phyloP scores from a whole-genome alignment of 2,329 filamentous ascomycete species.

The Trichoderma brevicompactum region DNA sequence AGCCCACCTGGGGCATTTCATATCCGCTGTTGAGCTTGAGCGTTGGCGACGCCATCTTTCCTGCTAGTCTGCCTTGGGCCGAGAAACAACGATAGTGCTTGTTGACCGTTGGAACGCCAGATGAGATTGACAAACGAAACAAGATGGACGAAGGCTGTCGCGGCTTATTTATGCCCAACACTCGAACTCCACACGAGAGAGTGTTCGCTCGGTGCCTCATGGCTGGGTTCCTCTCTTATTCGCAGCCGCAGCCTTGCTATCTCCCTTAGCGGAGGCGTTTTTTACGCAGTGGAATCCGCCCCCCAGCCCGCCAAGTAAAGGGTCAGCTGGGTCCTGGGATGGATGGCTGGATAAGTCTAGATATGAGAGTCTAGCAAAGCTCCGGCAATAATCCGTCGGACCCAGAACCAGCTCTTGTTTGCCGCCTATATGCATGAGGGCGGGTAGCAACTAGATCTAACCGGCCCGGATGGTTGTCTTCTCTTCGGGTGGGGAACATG shows the following conservation, averaged over 20 bases:
- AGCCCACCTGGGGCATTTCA: slow-evolving; percentile 76
- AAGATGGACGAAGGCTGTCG: slow-evolving; percentile 18
- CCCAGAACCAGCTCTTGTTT: slow-evolving; percentile 14
- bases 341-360: slow-evolving; percentile 18
- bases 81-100: slow-evolving; percentile 22
- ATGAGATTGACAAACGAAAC: slow-evolving; percentile 15
- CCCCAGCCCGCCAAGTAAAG: slow-evolving; percentile 15
- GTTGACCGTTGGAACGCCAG: background rate
- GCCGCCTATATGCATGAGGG: slow-evolving; percentile 27
- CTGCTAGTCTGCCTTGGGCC: slow-evolving; percentile 7
- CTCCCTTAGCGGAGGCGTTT: background rate
- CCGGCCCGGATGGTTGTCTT: slow-evolving; percentile 21
- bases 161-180: slow-evolving; percentile 23
- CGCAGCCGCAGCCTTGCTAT: slow-evolving; percentile 22
- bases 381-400: slow-evolving; percentile 21
- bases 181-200: slow-evolving; percentile 25
- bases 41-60: slow-evolving; percentile 47
- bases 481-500: slow-evolving; percentile 5
- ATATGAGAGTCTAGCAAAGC: slow-evolving; percentile 12
- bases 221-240: background rate
- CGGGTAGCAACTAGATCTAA: slow-evolving; percentile 26
- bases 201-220: slow-evolving; percentile 20
- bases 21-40: slow-evolving; percentile 68
- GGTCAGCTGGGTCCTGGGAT: slow-evolving; percentile 22
- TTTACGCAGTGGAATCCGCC: slow-evolving; percentile 1